Base-by-base conservation (phyloP, 1,284 basidiomycete species). In the Exsudoporus floridanus region DNA sequence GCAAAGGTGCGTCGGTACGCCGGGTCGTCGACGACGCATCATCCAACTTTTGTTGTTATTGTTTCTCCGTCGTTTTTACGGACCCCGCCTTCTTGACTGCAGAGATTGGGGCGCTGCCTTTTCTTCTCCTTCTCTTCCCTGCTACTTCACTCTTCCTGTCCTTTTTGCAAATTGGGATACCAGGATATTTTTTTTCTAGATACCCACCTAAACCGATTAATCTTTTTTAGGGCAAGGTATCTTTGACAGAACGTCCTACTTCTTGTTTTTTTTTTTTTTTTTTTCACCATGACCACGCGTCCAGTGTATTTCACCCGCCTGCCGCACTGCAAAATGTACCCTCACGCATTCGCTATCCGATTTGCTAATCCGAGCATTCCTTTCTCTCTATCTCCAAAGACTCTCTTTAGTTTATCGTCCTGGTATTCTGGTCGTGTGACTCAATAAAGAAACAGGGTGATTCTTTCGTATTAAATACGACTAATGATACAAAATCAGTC, bases 301-400 rank as follows among this genome's bases (percentile, higher is more conserved):
- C 46, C 41, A 50, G 38, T 66, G 62, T 64, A 66, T 57, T 44
- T 46, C 44, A 54, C 52, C 27, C 57, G 48, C 45, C 44, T 44
- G 25, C 23, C 41, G 40, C 64, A 52, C 47, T 35, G 37, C 46
- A 58, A 37, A 42, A 52, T 64, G 64, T 64, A 67, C 62, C 44
- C 50, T 51, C 62, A 50, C 37, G 35, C 50, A 64, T 49, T 37
- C 44, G 54, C 43, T 62, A 55, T 64, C 49, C 16, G 13, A 62
- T 49, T 45, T 52, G 43, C 44, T 56, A 44, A 53, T 50, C 8
- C 28, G 3, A 35, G 16, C 19, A 25, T 31, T 23, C 13, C n/a
- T 23, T 5, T 23, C 8, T n/a, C 36, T 27, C 43, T 44, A 44
- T 45, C 16, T 45, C 34, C 43, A 21, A 16, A 19, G 41, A 43